Evolutionary conservation across 305 asterid genomes (phyloP), one percentile per base, ranked within the genome.

Genomic region (Petunia hybrid): DNA sequence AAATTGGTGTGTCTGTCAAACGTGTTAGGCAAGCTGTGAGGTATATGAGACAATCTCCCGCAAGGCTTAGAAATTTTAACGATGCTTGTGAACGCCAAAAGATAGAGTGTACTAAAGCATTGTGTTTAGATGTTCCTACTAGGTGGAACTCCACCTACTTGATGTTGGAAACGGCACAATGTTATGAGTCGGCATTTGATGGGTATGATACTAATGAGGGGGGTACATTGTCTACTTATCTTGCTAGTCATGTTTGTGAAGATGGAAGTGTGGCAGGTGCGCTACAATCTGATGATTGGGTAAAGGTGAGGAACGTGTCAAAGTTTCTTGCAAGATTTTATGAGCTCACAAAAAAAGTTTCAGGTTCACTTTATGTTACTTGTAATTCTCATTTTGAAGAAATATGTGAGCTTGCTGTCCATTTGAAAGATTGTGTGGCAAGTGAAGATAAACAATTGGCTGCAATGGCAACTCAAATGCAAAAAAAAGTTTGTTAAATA

Each of bases 91-190:
- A 46, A 42, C 2, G 31, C 31, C 12, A 36, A 45, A 53, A 73
- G 38, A 73, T 48, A 8, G 53, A 36, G 35, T 12, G 43, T 3
- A 38, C 35, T 13, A 64, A 31, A 8, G 43, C 48, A 39, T 41
- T 39, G 14, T 35, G 12, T 13, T 13, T 80, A 16, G 77, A 66
- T 73, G 66, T 48, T 45, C 42, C 57, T 8, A 75, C 81, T 8
- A 70, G 83, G 51, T 14, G 81, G 45, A 36, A 63, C 55, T 76
- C 40, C 46, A 63, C 70, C 12, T 76, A 65, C 57, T 9, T 66
- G 46, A 51, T 82, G 85, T 38, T 77, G 42, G 82, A 82, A 8
- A n/a, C 42, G 12, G 59, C 79, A 41, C 38, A 57, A 42, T 31
- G 55, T 42, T 46, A 46, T 76, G 77, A 64, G 48, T n/a, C 31